Evolutionary conservation across 495 filamentous ascomycete species (phyloP).

Genomic region (Aeminium ludgeri): DNA sequence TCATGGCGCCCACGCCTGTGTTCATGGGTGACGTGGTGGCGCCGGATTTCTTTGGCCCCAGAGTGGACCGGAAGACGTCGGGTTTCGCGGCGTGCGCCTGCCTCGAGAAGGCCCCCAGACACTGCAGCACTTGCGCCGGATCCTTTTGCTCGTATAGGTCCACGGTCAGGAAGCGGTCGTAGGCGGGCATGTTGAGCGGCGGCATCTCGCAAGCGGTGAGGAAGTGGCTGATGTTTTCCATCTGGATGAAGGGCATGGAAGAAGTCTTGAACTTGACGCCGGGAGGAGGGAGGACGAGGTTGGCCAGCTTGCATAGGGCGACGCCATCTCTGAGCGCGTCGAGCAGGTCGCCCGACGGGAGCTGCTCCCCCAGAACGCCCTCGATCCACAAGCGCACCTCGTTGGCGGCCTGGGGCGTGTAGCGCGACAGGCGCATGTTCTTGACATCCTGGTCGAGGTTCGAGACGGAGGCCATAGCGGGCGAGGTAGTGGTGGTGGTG

Average conservation of each 20-base stretch:
- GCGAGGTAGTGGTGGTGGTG: conserved; percentile 2
- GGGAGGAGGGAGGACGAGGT: conserved; percentile 58
- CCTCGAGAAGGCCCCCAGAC: conserved; percentile 78
- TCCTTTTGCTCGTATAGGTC: conserved; percentile 95
- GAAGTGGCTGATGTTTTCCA: conserved; percentile 98
- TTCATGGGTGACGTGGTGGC: conserved; percentile 52
- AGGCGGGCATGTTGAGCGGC: conserved; percentile 73
- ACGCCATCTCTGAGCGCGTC: conserved; percentile 78
- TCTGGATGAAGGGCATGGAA: conserved; percentile 93
- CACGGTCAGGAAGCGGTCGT: conserved; percentile 94
- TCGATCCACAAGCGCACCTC: conserved; percentile 83
- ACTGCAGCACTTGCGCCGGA: conserved; percentile 90
- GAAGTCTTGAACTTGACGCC: conserved; percentile 70
- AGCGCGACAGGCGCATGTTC: conserved; percentile 79
- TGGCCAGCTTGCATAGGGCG: conserved; percentile 78
- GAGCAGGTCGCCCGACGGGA: conserved; percentile 60
- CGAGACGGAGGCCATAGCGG: conserved; percentile 76
- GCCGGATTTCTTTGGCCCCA: conserved; percentile 48
- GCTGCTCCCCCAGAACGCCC: conserved; percentile 51
- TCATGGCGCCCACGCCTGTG: conserved; percentile 21
- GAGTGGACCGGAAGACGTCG: conserved; percentile 47
- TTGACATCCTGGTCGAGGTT: conserved; percentile 92
- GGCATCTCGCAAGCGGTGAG: conserved; percentile 68
- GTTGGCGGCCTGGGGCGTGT: conserved; percentile 80
- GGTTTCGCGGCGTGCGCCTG: conserved; percentile 67